phyloP scores from a whole-genome alignment of 2,329 filamentous ascomycete species.

The Huntiella bhutanensis region DNA sequence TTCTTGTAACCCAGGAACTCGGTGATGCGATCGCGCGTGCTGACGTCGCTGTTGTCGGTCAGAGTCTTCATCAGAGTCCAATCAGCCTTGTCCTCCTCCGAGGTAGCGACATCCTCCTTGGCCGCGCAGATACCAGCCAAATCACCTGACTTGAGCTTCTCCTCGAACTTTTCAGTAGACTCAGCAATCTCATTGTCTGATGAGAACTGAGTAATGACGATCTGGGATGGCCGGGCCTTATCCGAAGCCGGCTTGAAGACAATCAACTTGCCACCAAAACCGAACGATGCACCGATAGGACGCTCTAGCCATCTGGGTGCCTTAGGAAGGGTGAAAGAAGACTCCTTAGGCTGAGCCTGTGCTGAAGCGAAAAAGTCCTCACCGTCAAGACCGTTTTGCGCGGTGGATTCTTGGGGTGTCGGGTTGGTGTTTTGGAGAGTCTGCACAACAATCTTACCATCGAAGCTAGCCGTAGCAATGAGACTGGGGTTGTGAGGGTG shows the following conservation, averaged over 20 bases:
- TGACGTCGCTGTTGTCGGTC: constrained; percentile 40
- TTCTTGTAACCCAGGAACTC: constrained; percentile 79
- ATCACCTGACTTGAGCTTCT: constrained; percentile 59
- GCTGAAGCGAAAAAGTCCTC: constrained; percentile 95
- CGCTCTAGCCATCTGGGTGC: constrained; percentile 82
- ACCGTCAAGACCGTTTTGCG: constrained; percentile 57
- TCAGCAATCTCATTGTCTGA: constrained; percentile 72
- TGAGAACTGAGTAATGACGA: constrained; percentile 74
- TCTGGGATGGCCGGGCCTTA: constrained; percentile 51
- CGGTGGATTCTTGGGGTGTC: constrained; percentile 45
- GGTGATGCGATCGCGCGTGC: constrained; percentile 69
- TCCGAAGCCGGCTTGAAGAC: constrained; percentile 41
- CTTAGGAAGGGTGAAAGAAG: constrained; percentile 69
- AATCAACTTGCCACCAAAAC: constrained; percentile 85
- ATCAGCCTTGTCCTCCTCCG: constrained; percentile 83
- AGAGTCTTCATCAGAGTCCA: constrained; percentile 90
- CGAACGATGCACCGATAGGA: constrained; percentile 74
- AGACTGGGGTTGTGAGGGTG: constrained; percentile 84
- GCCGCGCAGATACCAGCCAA: constrained; percentile 61
- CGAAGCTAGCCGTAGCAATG: constrained; percentile 88
- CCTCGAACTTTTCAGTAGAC: constrained; percentile 73
- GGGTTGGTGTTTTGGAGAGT: constrained; percentile 87
- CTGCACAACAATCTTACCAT: constrained; percentile 87
- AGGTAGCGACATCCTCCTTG: constrained; percentile 55
- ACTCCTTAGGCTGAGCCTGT: constrained; percentile 75